Conservation (phyloP, 805 yeast genomes). For the Ascoidea rubescens region DNA sequence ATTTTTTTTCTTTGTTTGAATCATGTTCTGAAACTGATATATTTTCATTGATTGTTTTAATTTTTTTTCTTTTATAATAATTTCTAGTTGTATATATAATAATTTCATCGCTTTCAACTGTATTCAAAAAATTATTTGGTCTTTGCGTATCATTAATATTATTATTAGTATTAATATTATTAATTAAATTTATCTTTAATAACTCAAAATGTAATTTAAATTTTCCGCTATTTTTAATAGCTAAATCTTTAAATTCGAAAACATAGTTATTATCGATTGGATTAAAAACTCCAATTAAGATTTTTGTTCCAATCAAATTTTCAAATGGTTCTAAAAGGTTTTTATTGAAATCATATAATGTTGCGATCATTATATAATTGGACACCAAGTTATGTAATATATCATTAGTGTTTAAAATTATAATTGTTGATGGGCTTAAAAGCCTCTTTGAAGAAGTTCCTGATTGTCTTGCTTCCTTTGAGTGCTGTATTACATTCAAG, state of each 20-base stretch:
- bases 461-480: not conserved
- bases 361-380: not conserved
- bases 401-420: not conserved
- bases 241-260: not conserved
- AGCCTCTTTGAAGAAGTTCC: not conserved
- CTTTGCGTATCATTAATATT: too few relatives aligned
- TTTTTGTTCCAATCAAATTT: not conserved
- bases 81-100: not conserved
- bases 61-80: too few relatives aligned
- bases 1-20: too few relatives aligned
- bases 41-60: too few relatives aligned
- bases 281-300: not conserved
- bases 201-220: too few relatives aligned
- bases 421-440: not conserved
- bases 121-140: not conserved
- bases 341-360: not conserved
- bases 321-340: too few relatives aligned
- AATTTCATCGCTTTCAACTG: not conserved
- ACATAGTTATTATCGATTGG: not conserved
- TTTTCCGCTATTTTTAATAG: not conserved
- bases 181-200: too few relatives aligned
- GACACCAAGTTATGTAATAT: too few relatives aligned
- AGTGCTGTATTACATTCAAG: not conserved
- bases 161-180: too few relatives aligned
- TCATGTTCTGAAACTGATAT: too few relatives aligned